phyloP scores from a whole-genome alignment of 2,329 filamentous ascomycete genomes.

The Diaporthe citrichinensis region DNA sequence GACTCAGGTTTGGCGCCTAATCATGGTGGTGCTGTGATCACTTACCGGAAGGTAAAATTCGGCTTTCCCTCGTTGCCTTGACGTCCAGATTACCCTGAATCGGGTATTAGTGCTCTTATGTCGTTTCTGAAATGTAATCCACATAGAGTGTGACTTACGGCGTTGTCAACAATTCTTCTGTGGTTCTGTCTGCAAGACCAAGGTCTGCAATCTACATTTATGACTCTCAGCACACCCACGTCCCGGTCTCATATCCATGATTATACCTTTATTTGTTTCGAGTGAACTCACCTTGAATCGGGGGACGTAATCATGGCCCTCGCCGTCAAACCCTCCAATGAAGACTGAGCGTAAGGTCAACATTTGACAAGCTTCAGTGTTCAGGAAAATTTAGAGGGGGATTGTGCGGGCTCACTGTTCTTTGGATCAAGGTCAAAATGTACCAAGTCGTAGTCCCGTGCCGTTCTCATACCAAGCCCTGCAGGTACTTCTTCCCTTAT shows the following conservation, averaged over 20 bases:
- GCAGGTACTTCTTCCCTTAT: background rate
- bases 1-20: too few species aligned
- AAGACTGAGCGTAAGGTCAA: background rate
- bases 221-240: background rate
- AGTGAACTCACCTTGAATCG: background rate
- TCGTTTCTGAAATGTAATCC: background rate
- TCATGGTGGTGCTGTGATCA: accelerated
- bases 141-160: background rate
- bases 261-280: background rate
- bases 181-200: background rate
- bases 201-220: background rate
- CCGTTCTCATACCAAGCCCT: background rate
- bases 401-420: background rate
- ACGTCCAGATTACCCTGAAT: background rate
- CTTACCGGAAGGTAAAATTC: background rate
- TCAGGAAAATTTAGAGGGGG: background rate
- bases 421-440: constrained; percentile 24
- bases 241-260: accelerated
- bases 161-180: background rate
- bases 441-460: constrained; percentile 1
- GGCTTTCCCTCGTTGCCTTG: constrained; percentile 8
- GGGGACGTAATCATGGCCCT: background rate
- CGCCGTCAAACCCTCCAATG: background rate
- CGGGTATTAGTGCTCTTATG: background rate
- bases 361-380: accelerated